These are phyloP conservation scores for Fusarium fracticaudum DNA, from an alignment of 2,329 filamentous ascomycete genomes.

Conservation along the genomic window DNA sequence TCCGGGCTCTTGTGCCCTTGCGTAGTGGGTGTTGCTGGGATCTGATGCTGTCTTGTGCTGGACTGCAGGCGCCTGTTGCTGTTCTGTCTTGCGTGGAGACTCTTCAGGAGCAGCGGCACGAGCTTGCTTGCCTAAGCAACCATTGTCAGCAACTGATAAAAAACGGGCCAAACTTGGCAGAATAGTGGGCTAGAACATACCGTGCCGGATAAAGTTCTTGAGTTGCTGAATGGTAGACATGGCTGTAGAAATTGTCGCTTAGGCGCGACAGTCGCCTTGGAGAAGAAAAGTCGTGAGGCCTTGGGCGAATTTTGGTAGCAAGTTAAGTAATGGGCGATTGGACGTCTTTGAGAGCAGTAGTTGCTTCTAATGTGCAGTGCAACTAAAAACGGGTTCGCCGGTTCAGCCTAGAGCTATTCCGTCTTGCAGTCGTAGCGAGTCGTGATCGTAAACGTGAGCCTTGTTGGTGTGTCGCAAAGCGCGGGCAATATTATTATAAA, in stretches of 20 bases:
- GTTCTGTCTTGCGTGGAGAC: slow-evolving; percentile 61
- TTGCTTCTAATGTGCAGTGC: not conserved
- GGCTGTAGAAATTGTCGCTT: slow-evolving; percentile 39
- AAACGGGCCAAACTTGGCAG: not conserved
- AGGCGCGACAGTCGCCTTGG: slow-evolving; percentile 40
- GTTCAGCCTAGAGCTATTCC: slow-evolving; percentile 5
- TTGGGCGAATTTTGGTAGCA: slow-evolving; percentile 11
- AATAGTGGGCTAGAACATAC: slow-evolving; percentile 51
- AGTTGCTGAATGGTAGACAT: slow-evolving; percentile 90
- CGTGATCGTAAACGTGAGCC: slow-evolving; percentile 30
- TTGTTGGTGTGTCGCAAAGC: slow-evolving; percentile 21
- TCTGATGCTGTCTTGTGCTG: slow-evolving; percentile 60
- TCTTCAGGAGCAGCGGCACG: slow-evolving; percentile 67
- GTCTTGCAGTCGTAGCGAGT: slow-evolving; percentile 29
- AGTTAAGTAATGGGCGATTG: not conserved
- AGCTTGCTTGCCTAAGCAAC: slow-evolving; percentile 80
- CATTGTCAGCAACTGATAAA: slow-evolving; percentile 17
- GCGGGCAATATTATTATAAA: slow-evolving; percentile 23
- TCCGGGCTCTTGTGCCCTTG: slow-evolving; percentile 56
- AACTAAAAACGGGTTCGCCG: slow-evolving; percentile 14
- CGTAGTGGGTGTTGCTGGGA: slow-evolving; percentile 50
- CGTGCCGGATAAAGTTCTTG: slow-evolving; percentile 98
- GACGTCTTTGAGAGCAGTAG: not conserved
- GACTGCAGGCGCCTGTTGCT: slow-evolving; percentile 61
- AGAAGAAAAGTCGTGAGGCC: not conserved